Evolutionary conservation across 108 stramenopile genomes (phyloP).

Genomic region (Nitzschia inconspicua): DNA sequence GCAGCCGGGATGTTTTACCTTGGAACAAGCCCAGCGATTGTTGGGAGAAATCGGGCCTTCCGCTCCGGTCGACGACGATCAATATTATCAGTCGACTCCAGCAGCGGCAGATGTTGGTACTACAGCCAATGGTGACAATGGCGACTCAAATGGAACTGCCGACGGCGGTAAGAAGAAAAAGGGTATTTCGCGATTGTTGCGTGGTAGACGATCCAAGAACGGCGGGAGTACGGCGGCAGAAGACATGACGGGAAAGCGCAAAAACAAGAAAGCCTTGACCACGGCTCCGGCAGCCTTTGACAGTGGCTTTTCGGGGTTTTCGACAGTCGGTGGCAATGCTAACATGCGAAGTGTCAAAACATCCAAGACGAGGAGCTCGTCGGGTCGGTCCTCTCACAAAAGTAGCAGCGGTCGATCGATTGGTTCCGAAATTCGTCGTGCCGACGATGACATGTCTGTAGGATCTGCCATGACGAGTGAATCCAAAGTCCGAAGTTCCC

Average conservation of each 20-base stretch:
- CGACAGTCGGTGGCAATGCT: no score
- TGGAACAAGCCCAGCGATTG: slow-evolving; percentile 36
- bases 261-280: no score
- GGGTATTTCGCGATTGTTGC: slow-evolving; percentile 13
- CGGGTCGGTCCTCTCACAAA: no score
- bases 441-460: slow-evolving; percentile 30
- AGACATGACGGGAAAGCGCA: no score
- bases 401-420: no score
- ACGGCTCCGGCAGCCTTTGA: no score
- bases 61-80: not conserved
- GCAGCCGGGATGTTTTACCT: slow-evolving; percentile 37
- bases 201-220: no score
- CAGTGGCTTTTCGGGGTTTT: no score
- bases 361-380: no score
- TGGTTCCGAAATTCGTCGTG: slow-evolving; percentile 10
- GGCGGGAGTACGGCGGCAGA: no score
- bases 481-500: not conserved
- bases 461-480: slow-evolving; percentile 21
- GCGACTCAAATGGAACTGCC: slow-evolving; percentile 11
- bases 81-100: not conserved
- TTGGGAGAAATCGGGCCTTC: slow-evolving; percentile 30
- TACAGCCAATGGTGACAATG: not conserved
- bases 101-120: not conserved
- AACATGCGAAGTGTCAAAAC: no score
- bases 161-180: slow-evolving; percentile 6